phyloP scores from a whole-genome alignment of 2,329 filamentous ascomycete species.

The Biscogniauxia mediterranea region DNA sequence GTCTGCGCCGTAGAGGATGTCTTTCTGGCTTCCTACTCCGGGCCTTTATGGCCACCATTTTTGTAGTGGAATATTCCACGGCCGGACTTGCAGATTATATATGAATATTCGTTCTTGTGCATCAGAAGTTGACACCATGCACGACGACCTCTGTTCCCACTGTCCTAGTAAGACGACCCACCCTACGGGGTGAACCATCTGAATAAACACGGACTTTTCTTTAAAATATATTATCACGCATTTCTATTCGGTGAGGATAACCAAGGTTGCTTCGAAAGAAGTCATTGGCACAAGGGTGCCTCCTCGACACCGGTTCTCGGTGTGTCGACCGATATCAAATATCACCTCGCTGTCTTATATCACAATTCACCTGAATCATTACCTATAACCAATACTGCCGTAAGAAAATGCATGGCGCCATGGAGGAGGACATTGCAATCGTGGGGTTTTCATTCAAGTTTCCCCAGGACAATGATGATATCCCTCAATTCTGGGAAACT shows the following conservation, averaged over 20 bases:
- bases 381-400: not conserved
- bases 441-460: slow-evolving; percentile 39
- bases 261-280: not conserved
- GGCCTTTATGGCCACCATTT: not conserved
- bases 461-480: slow-evolving; percentile 34
- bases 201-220: not conserved
- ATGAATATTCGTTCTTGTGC: not conserved
- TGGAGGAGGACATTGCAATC: slow-evolving; percentile 27
- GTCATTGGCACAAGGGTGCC: not conserved
- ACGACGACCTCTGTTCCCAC: not conserved
- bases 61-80: not conserved
- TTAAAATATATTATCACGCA: not conserved
- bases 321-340: not conserved
- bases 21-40: not conserved
- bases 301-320: not conserved
- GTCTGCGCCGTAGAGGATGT: not conserved
- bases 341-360: not conserved
- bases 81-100: not conserved
- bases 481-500: slow-evolving; percentile 34
- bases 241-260: not conserved
- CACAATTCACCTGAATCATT: not conserved
- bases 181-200: not conserved
- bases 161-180: not conserved
- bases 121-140: not conserved
- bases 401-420: not conserved